Evolutionary conservation across 352 stramenopile species (phyloP).

Genomic region (Phytophthora ramorum): DNA sequence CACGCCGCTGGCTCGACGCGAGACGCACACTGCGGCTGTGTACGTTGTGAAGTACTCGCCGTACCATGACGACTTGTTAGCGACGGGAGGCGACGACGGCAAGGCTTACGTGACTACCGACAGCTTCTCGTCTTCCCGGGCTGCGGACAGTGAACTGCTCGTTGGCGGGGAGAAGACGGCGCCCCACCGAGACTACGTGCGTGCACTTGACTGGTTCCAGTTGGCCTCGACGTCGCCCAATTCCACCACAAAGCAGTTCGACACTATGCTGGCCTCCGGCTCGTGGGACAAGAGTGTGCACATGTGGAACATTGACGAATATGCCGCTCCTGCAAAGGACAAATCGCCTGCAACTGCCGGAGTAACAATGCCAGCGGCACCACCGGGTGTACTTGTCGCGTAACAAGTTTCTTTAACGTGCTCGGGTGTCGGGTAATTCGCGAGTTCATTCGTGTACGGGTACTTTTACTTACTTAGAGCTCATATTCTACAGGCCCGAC

Average conservation of each 20-base stretch:
- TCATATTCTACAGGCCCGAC: constrained; percentile 34
- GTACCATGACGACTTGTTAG: constrained; percentile 64
- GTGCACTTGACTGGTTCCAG: constrained; percentile 70
- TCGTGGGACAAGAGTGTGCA: constrained; percentile 75
- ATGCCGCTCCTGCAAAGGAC: constrained; percentile 9
- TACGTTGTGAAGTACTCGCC: constrained; percentile 75
- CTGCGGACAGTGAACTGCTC: constrained; percentile 27
- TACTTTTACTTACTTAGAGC: constrained; percentile 25
- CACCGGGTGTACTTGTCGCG: constrained; percentile 27
- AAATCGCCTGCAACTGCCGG: neutral
- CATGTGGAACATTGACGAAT: constrained; percentile 48
- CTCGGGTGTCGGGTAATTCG: constrained; percentile 15
- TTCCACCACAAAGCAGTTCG: constrained; percentile 4
- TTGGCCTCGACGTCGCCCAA: constrained; percentile 8
- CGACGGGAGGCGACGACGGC: constrained; percentile 71
- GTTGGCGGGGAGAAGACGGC: constrained; percentile 23
- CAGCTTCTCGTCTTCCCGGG: constrained; percentile 34
- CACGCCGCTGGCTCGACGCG: constrained; percentile 47
- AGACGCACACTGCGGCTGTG: constrained; percentile 53
- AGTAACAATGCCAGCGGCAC: constrained; percentile 14
- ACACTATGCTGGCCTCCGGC: constrained; percentile 50
- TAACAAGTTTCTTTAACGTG: constrained; percentile 23
- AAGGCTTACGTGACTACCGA: constrained; percentile 50
- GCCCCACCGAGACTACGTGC: constrained; percentile 76
- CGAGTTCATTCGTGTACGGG: constrained; percentile 14